Conservation (phyloP, 106 monocot species). For the Amphibolis antarctica region DNA sequence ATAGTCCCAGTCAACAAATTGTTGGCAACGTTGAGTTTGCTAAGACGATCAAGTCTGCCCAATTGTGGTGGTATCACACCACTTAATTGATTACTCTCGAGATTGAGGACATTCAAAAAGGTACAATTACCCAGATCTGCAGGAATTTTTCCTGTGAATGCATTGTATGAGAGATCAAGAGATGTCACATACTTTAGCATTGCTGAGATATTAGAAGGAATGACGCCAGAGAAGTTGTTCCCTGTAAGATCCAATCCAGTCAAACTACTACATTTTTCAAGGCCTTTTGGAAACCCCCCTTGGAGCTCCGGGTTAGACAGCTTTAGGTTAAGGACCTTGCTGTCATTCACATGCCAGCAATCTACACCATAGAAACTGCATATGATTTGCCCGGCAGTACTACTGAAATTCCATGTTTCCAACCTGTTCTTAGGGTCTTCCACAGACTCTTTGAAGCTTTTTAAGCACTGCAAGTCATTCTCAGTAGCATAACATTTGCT, state of each 20-base stretch:
- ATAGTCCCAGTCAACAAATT: slow-evolving; percentile 53
- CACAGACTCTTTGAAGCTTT: slow-evolving; percentile 33
- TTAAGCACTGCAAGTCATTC: slow-evolving; percentile 55
- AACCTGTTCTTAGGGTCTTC: slow-evolving; percentile 46
- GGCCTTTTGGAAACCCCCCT: slow-evolving; percentile 56
- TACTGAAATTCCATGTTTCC: slow-evolving; percentile 45
- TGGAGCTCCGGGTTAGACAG: slow-evolving; percentile 63
- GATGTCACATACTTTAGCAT: slow-evolving; percentile 43
- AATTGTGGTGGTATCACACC: slow-evolving; percentile 58
- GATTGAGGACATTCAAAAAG: slow-evolving; percentile 56
- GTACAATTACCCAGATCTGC: slow-evolving; percentile 30
- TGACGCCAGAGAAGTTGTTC: slow-evolving; percentile 45
- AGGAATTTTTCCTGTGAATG: slow-evolving; percentile 64
- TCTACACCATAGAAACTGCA: slow-evolving; percentile 79
- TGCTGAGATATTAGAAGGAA: slow-evolving; percentile 54
- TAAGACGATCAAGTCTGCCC: slow-evolving; percentile 32
- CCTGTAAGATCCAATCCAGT: slow-evolving; percentile 68
- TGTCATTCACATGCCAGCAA: slow-evolving; percentile 88
- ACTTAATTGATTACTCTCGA: slow-evolving; percentile 47
- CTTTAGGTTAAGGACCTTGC: slow-evolving; percentile 46
- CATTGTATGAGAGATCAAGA: slow-evolving; percentile 75
- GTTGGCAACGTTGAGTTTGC: slow-evolving; percentile 46
- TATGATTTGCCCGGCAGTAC: slow-evolving; percentile 42
- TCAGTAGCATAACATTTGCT: slow-evolving; percentile 29
- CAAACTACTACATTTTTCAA: slow-evolving; percentile 62